These are phyloP conservation scores for Boletus insuetus DNA, from an alignment of 768 basidiomycete species.

Conservation along the genomic window DNA sequence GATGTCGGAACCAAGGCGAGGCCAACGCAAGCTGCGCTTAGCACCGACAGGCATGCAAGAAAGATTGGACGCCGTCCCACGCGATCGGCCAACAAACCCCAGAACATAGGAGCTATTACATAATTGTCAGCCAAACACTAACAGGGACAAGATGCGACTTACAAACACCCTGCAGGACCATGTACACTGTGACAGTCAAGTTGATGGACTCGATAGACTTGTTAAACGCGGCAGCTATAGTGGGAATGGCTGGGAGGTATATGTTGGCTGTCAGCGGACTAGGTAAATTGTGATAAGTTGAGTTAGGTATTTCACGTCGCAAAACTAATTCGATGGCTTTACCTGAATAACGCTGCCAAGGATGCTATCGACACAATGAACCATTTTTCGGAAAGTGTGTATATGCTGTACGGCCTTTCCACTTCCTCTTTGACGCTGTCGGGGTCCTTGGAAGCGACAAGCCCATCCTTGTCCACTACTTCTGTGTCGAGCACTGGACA, in stretches of 20 bases:
- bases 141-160: constrained; percentile 12
- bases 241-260: constrained; percentile 78
- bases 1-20: constrained; percentile 51
- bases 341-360: constrained; percentile 66
- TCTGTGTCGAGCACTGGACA: not conserved
- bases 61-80: constrained; percentile 64
- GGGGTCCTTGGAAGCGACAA: not conserved
- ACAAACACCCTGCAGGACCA: constrained; percentile 50
- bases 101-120: constrained; percentile 51
- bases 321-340: not conserved
- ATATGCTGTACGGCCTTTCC: constrained; percentile 44
- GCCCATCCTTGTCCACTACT: not conserved
- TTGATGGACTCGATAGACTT: constrained; percentile 72
- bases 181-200: constrained; percentile 66
- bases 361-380: constrained; percentile 61
- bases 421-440: not conserved
- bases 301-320: not conserved
- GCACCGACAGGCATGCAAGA: constrained; percentile 58
- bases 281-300: not conserved
- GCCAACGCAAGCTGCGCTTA: constrained; percentile 64
- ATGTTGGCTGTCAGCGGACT: constrained; percentile 75
- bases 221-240: constrained; percentile 54
- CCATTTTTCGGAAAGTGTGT: constrained; percentile 61
- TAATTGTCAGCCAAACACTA: not conserved
- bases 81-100: constrained; percentile 64